Conservation (phyloP, 2,329 filamentous ascomycete species). For the Chaetothyriales sp. region DNA sequence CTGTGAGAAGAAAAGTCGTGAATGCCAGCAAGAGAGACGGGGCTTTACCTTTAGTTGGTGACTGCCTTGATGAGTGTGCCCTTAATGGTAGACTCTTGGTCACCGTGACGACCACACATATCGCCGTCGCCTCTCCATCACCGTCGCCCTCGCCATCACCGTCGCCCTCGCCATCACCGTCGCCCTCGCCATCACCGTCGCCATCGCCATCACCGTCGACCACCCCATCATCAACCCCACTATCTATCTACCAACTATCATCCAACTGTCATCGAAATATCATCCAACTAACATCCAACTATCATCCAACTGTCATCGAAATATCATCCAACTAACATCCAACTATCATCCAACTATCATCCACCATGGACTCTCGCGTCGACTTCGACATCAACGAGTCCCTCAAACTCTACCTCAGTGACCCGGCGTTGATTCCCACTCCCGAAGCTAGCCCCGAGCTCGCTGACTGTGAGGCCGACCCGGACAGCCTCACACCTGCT, state of each 20-base stretch:
- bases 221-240: neutral
- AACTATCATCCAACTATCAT: neutral
- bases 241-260: neutral
- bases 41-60: neutral
- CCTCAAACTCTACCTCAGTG: constrained; percentile 92
- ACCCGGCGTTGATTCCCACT: constrained; percentile 69
- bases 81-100: neutral
- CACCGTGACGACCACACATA: too few species aligned
- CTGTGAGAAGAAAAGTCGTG: neutral
- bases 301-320: too few species aligned
- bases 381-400: constrained; percentile 94
- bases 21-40: neutral
- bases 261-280: too few species aligned
- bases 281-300: too few species aligned
- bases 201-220: neutral
- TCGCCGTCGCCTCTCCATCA: too few species aligned
- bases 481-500: constrained; percentile 63
- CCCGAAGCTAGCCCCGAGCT: constrained; percentile 73
- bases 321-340: too few species aligned
- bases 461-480: constrained; percentile 83
- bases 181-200: too few species aligned
- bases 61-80: neutral
- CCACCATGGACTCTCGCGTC: constrained; percentile 47
- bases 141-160: neutral
- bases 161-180: neutral